Conservation (phyloP, 768 basidiomycete species). For the Auricularia sp. region DNA sequence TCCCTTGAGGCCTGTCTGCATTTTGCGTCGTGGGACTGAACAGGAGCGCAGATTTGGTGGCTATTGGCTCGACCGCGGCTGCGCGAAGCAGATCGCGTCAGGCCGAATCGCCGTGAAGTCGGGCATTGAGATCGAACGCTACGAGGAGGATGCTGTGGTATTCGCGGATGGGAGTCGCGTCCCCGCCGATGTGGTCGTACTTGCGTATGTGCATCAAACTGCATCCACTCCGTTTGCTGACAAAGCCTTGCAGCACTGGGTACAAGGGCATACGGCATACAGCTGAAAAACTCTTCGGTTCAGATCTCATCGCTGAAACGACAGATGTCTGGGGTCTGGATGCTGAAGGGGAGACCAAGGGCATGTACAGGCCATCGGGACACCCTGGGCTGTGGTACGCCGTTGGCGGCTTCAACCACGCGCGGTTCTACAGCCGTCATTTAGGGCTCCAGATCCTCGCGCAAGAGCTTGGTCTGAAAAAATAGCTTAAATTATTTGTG, state of each 20-base stretch:
- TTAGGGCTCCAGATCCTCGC: not conserved
- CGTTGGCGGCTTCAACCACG: not conserved
- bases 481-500: not conserved
- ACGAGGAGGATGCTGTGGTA: not conserved
- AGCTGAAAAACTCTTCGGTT: conserved; percentile 25
- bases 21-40: not conserved
- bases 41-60: not conserved
- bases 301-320: conserved; percentile 22
- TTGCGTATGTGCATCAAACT: not conserved
- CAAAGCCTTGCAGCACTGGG: conserved; percentile 14
- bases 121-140: not conserved
- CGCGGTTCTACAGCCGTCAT: conserved; percentile 1
- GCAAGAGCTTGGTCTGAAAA: not conserved
- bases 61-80: not conserved
- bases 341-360: conserved; percentile 30
- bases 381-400: conserved; percentile 19
- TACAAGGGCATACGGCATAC: conserved; percentile 24
- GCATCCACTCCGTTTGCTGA: not conserved
- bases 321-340: conserved; percentile 29
- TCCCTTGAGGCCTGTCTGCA: not conserved
- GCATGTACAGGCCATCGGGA: conserved; percentile 30
- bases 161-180: not conserved
- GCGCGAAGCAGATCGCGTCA: not conserved
- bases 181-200: not conserved
- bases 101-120: not conserved